Conservation (phyloP, 306 rosid genomes). For the Ormosia semicastrata region DNA sequence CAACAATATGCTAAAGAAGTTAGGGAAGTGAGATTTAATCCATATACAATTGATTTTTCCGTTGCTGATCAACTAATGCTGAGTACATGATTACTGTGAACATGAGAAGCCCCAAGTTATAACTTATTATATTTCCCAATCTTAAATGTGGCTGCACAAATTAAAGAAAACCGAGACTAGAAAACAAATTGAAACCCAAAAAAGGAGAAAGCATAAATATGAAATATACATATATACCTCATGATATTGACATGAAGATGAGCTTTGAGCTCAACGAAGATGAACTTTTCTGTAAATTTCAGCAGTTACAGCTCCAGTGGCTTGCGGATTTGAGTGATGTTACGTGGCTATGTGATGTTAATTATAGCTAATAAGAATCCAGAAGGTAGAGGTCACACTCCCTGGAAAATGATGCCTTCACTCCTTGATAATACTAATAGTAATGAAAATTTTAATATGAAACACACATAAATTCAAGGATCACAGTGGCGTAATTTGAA, state of each 20-base stretch:
- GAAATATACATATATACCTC: no score
- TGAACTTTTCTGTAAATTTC: no score
- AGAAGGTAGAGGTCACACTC: slow-evolving; percentile 41
- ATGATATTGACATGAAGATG: no score
- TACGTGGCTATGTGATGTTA: slow-evolving; percentile 54
- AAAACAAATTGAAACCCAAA: no score
- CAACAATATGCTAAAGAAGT: neutral
- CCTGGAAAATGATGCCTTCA: slow-evolving; percentile 48
- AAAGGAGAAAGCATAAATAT: no score
- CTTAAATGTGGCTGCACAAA: no score
- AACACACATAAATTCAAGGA: neutral
- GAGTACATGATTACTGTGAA: neutral
- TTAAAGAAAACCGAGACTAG: no score
- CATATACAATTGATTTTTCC: neutral
- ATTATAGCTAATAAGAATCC: slow-evolving; percentile 64
- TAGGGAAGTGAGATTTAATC: neutral
- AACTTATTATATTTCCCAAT: neutral
- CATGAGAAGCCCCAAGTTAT: neutral
- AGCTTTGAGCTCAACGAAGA: no score
- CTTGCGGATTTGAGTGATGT: no score
- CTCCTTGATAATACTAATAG: neutral
- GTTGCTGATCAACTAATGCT: neutral
- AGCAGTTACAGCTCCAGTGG: no score
- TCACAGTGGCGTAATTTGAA: neutral
- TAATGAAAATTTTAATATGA: neutral